These are phyloP conservation scores for Suillus hirtellus DNA, from an alignment of 768 basidiomycete species.

Conservation along the genomic window DNA sequence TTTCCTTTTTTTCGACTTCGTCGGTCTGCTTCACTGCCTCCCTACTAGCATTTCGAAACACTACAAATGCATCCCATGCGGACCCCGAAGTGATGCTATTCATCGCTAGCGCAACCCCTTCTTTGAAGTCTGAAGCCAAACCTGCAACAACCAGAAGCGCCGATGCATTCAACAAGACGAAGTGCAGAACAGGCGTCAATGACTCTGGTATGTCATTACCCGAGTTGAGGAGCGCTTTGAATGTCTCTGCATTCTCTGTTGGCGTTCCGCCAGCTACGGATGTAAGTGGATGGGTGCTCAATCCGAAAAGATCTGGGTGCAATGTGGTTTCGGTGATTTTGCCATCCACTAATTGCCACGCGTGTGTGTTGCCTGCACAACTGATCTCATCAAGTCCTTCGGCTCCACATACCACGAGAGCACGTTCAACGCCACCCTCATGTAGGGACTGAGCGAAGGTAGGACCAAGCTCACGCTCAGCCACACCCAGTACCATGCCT, in stretches of 20 bases:
- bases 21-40: conserved; percentile 1
- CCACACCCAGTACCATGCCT: conserved; percentile 91
- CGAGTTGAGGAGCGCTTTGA: conserved; percentile 62
- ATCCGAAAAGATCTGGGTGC: conserved; percentile 75
- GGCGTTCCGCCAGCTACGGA: conserved; percentile 74
- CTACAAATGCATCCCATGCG: conserved; percentile 58
- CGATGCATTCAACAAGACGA: conserved; percentile 88
- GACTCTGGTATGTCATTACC: conserved; percentile 54
- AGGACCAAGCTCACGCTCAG: conserved; percentile 74
- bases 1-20: neutral
- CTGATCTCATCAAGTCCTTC: conserved; percentile 95
- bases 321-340: conserved; percentile 61
- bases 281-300: conserved; percentile 65
- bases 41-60: conserved; percentile 47
- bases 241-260: conserved; percentile 75
- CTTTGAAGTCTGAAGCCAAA: conserved; percentile 61
- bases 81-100: conserved; percentile 58
- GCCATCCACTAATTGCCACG: conserved; percentile 78
- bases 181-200: conserved; percentile 72
- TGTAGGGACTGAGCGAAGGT: conserved; percentile 77
- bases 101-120: conserved; percentile 70
- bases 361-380: conserved; percentile 86
- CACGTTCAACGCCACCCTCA: conserved; percentile 76
- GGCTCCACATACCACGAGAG: conserved; percentile 89
- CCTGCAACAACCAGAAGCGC: conserved; percentile 87